A percentile compares a stretch with the other conserved stretches of the same genome.
phyloP scores from a whole-genome alignment of 768 basidiomycete species.

The Paxillus rubicundulus region DNA sequence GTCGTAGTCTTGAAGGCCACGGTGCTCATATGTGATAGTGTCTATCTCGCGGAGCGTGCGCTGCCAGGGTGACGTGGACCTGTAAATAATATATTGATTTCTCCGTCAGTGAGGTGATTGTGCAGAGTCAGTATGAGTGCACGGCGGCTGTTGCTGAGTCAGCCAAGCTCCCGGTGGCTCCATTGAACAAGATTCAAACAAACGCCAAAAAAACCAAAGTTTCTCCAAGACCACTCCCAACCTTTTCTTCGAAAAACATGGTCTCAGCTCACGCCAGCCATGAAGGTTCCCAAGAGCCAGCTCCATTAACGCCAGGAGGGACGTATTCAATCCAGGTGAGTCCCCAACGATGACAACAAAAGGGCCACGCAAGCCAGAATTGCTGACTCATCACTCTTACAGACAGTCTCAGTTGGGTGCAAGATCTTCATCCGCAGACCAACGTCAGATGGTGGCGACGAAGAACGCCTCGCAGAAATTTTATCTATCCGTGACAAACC shows the following conservation, averaged over 20 bases:
- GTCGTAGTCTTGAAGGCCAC: no score
- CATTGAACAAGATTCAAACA: not conserved
- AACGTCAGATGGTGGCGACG: conserved; percentile 65
- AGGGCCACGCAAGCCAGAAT: conserved; percentile 8
- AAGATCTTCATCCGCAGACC: conserved; percentile 91
- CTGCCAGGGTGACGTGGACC: no score
- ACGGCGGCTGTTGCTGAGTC: not conserved
- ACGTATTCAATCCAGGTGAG: conserved; percentile 74
- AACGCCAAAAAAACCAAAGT: not conserved
- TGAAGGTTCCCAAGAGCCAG: conserved; percentile 44
- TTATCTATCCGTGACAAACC: conserved; percentile 91
- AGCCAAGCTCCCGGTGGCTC: not conserved
- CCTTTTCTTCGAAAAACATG: conserved; percentile 15
- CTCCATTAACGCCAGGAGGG: conserved; percentile 70
- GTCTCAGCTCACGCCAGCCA: conserved; percentile 32
- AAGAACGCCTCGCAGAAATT: conserved; percentile 94
- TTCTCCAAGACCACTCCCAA: conserved; percentile 5
- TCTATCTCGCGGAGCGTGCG: no score
- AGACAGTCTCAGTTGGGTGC: conserved; percentile 91
- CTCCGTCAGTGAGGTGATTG: no score
- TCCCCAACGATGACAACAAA: conserved; percentile 15
- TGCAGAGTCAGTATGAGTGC: no score
- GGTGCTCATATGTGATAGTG: no score
- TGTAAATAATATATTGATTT: no score
- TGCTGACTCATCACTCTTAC: conserved; percentile 35